Conservation (phyloP, 495 filamentous ascomycete species). For the Stereocaulon alpinum region DNA sequence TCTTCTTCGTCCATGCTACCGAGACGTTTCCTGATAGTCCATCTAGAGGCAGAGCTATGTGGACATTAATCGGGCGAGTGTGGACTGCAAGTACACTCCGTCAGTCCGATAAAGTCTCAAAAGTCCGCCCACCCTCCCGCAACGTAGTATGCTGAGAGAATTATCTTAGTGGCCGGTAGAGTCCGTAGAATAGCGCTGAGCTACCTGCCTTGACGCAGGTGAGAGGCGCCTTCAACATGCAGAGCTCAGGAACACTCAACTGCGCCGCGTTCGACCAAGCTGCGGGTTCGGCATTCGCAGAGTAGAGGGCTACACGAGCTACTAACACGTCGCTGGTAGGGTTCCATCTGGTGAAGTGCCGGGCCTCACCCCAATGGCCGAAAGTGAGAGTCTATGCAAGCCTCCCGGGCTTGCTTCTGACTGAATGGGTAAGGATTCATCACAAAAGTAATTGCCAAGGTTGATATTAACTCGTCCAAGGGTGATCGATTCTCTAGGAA, state of each 20-base stretch:
- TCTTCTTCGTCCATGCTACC: too few relatives aligned
- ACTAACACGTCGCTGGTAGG: conserved; percentile 24
- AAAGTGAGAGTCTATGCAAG: conserved; percentile 60
- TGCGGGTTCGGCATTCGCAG: conserved; percentile 33
- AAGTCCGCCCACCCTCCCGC: too few relatives aligned
- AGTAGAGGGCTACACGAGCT: neutral
- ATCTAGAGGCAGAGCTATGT: too few relatives aligned
- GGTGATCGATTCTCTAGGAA: conserved; percentile 38
- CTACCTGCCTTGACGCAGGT: conserved; percentile 65
- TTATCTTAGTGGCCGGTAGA: too few relatives aligned
- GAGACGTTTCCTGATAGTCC: too few relatives aligned
- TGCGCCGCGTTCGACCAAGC: conserved; percentile 41
- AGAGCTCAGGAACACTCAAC: conserved; percentile 54
- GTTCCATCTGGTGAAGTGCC: conserved; percentile 61
- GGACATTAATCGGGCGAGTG: too few relatives aligned
- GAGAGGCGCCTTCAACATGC: conserved; percentile 76
- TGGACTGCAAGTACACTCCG: too few relatives aligned
- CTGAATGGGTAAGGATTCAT: conserved; percentile 52
- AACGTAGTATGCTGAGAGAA: too few relatives aligned
- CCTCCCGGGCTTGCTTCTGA: conserved; percentile 55
- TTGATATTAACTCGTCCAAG: conserved; percentile 22
- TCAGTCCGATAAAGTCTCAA: too few relatives aligned
- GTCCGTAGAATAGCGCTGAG: conserved; percentile 63
- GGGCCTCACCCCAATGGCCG: conserved; percentile 53
- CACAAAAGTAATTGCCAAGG: neutral